These are phyloP conservation scores for Adansonia rubrostipa DNA, from an alignment of 441 rosid genomes.

Conservation along the genomic window DNA sequence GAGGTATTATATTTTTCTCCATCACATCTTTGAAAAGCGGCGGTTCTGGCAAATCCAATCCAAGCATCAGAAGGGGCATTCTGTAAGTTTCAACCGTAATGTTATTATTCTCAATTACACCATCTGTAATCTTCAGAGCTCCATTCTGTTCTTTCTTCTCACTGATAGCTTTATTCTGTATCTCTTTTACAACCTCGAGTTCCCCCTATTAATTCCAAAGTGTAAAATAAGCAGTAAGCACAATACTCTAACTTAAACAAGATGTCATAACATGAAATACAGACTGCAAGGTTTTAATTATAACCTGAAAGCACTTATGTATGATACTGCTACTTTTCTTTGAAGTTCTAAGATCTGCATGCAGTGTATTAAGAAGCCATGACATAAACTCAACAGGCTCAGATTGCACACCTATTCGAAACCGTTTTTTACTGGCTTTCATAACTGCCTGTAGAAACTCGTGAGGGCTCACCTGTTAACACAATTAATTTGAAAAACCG, in stretches of 20 bases:
- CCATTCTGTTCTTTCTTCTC: slow-evolving; percentile 53
- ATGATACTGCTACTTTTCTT: slow-evolving; percentile 75
- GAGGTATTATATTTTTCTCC: slow-evolving; percentile 98
- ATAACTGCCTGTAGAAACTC: slow-evolving; percentile 96
- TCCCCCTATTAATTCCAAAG: slow-evolving; percentile 60
- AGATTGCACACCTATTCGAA: slow-evolving; percentile 87
- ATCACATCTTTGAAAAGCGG: slow-evolving; percentile 93
- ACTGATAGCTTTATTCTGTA: slow-evolving; percentile 49
- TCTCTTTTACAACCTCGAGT: slow-evolving; percentile 84
- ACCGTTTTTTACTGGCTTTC: slow-evolving; percentile 88
- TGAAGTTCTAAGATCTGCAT: slow-evolving; percentile 63
- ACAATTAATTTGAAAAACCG: slow-evolving; percentile 26
- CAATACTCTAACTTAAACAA: not conserved
- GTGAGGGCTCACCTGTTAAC: slow-evolving; percentile 93
- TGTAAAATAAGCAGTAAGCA: slow-evolving; percentile 31
- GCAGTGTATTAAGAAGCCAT: slow-evolving; percentile 94
- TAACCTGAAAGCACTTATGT: slow-evolving; percentile 90
- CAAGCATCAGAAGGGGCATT: slow-evolving; percentile 95
- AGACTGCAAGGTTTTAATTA: slow-evolving; percentile 7
- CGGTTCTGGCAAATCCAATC: slow-evolving; percentile 96
- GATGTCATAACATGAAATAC: not conserved
- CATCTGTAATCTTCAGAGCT: slow-evolving; percentile 29
- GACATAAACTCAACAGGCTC: slow-evolving; percentile 96
- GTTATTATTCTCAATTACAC: slow-evolving; percentile 36
- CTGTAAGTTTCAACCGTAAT: slow-evolving; percentile 58